Evolutionary conservation across 768 basidiomycete genomes (phyloP).

Genomic region (Auricularia sp.): DNA sequence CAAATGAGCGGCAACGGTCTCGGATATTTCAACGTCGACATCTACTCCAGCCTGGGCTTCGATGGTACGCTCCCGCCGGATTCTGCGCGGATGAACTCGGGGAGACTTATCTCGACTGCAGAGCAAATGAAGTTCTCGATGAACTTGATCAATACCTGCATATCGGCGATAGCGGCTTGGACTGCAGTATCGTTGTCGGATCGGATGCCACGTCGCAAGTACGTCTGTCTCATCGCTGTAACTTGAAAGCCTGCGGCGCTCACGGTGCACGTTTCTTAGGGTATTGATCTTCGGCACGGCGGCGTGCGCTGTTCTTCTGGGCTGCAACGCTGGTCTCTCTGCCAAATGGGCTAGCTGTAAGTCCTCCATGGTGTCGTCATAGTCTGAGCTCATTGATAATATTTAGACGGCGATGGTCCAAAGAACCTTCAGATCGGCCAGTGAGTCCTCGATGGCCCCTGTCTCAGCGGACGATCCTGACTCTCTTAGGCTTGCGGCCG

Average conservation of each 20-base stretch:
- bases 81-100: background rate
- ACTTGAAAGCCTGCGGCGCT: background rate
- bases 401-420: constrained; percentile 2
- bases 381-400: background rate
- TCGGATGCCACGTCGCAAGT: constrained; percentile 19
- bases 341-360: constrained; percentile 11
- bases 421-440: constrained; percentile 11
- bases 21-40: constrained; percentile 22
- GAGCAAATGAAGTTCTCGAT: constrained; percentile 8
- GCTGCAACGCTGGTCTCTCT: constrained; percentile 15
- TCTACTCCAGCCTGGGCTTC: constrained; percentile 17
- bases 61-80: constrained; percentile 1
- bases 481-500: constrained; percentile 8
- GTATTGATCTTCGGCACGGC: constrained; percentile 24
- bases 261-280: background rate
- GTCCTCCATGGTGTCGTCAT: background rate
- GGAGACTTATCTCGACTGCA: background rate
- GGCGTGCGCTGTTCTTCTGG: constrained; percentile 14
- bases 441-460: constrained; percentile 9
- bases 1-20: constrained; percentile 28
- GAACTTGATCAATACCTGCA: constrained; percentile 8
- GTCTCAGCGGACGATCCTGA: background rate
- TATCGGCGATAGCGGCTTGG: constrained; percentile 2
- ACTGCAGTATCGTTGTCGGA: constrained; percentile 12
- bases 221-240: background rate